These are phyloP conservation scores for Verticillium alfalfae DNA, from an alignment of 2,329 filamentous ascomycete species.

Conservation along the genomic window DNA sequence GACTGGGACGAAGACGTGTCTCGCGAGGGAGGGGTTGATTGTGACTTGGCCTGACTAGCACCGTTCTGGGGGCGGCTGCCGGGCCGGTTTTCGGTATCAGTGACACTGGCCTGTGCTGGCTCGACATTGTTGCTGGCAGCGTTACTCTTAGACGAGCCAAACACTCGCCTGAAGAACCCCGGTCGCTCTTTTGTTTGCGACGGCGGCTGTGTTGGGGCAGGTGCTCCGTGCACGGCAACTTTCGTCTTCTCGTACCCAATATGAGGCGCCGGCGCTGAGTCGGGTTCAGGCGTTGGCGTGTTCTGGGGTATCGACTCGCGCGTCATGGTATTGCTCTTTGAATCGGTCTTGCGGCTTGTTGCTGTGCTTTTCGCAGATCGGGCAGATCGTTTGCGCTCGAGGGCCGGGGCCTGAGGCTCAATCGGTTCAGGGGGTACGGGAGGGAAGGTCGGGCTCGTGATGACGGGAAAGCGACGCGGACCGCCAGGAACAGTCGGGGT, in stretches of 20 bases:
- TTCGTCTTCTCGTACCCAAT: conserved; percentile 56
- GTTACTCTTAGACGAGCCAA: conserved; percentile 63
- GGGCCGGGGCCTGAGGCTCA: conserved; percentile 1
- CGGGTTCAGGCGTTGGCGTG: conserved; percentile 36
- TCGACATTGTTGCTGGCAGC: conserved; percentile 14
- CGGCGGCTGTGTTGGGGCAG: conserved; percentile 43
- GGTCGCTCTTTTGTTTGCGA: conserved; percentile 60
- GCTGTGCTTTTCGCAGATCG: conserved; percentile 4
- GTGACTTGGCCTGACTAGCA: conserved; percentile 40
- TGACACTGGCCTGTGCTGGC: background rate
- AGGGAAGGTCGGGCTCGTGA: conserved; percentile 11
- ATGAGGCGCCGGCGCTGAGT: conserved; percentile 52
- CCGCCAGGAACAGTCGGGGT: conserved; percentile 80
- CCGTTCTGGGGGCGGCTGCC: conserved; percentile 35
- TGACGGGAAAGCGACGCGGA: conserved; percentile 47
- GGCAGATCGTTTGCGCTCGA: conserved; percentile 4
- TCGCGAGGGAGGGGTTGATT: conserved; percentile 42
- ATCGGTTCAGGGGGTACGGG: conserved; percentile 22
- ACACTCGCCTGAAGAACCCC: conserved; percentile 91
- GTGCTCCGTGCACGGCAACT: conserved; percentile 40
- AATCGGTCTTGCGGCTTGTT: conserved; percentile 3
- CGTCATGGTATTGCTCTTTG: background rate
- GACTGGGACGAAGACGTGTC: conserved; percentile 38
- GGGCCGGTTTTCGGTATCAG: conserved; percentile 27
- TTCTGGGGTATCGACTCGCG: conserved; percentile 19